These are phyloP conservation scores for Metschnikowia lachancei DNA, from an alignment of 805 yeast species.

Conservation along the genomic window DNA sequence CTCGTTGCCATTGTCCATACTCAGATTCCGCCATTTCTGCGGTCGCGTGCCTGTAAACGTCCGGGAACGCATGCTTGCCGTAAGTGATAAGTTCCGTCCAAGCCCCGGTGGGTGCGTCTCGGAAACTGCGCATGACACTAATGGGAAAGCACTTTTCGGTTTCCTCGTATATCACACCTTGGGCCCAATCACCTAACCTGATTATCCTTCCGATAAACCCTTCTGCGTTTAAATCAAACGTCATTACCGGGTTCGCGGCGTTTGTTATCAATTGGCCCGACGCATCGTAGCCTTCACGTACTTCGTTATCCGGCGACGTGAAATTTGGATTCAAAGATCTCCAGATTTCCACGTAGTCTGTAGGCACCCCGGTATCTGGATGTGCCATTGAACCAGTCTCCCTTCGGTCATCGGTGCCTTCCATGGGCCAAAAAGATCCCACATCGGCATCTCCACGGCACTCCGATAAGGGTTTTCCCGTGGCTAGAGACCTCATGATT, in stretches of 20 bases:
- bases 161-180: slow-evolving; percentile 43
- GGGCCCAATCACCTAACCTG: slow-evolving; percentile 50
- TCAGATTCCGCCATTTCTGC: not conserved
- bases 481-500: slow-evolving; percentile 26
- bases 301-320: slow-evolving; percentile 28
- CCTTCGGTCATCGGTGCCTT: slow-evolving; percentile 39
- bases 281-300: slow-evolving; percentile 21
- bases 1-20: slow-evolving; percentile 2
- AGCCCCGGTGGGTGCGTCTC: slow-evolving; percentile 13
- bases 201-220: slow-evolving; percentile 45
- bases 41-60: not conserved
- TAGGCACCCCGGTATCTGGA: slow-evolving; percentile 40
- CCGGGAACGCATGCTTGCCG: slow-evolving; percentile 29
- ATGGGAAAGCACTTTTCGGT: slow-evolving; percentile 21
- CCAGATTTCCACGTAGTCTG: slow-evolving; percentile 56
- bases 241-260: slow-evolving; percentile 24
- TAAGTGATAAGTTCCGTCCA: slow-evolving; percentile 30
- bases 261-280: not conserved
- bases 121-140: slow-evolving; percentile 28
- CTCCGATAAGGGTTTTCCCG: slow-evolving; percentile 32
- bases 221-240: slow-evolving; percentile 16
- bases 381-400: slow-evolving; percentile 53
- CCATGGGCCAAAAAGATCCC: slow-evolving; percentile 44
- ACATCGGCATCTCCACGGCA: slow-evolving; percentile 38
- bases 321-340: slow-evolving; percentile 43